Evolutionary conservation across 768 basidiomycete species (phyloP).

Genomic region (Candolleomyces eurysporus): DNA sequence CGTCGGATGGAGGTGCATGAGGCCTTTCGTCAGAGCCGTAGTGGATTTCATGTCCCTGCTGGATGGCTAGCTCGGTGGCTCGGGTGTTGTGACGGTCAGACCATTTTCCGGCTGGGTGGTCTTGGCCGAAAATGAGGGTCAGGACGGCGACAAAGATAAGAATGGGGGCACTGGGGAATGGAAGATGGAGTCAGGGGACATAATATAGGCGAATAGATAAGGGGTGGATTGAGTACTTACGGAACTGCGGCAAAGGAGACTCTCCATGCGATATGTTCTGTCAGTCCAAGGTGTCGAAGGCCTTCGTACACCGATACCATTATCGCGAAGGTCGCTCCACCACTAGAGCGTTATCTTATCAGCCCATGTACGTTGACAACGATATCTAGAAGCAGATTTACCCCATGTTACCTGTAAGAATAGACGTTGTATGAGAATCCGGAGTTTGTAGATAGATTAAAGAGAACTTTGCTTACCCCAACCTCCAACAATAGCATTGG

Average conservation of each 20-base stretch:
- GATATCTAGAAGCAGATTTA: slow-evolving; percentile 10
- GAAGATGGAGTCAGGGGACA: neutral
- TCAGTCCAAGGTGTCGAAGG: slow-evolving; percentile 33
- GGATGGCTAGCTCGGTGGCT: slow-evolving; percentile 20
- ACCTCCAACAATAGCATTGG: slow-evolving; percentile 55
- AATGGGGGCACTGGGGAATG: slow-evolving; percentile 37
- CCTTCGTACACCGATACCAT: slow-evolving; percentile 53
- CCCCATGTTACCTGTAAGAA: slow-evolving; percentile 30
- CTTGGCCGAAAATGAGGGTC: slow-evolving; percentile 45
- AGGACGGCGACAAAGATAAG: slow-evolving; percentile 41
- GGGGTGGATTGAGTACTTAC: slow-evolving; percentile 14
- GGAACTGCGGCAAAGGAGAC: slow-evolving; percentile 56
- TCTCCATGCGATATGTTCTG: slow-evolving; percentile 48
- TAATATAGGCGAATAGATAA: neutral
- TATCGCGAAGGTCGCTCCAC: slow-evolving; percentile 53
- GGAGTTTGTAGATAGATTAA: neutral
- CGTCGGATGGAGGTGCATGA: neutral
- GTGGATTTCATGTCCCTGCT: slow-evolving; percentile 16
- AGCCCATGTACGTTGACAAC: neutral
- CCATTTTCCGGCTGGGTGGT: slow-evolving; percentile 58
- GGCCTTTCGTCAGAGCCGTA: slow-evolving; percentile 19
- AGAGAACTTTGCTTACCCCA: slow-evolving; percentile 43
- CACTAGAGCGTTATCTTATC: slow-evolving; percentile 15
- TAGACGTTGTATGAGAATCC: slow-evolving; percentile 1
- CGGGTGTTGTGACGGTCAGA: slow-evolving; percentile 39